phyloP scores from a whole-genome alignment of 139 green algal genomes.

The Chlorella ohadii region DNA sequence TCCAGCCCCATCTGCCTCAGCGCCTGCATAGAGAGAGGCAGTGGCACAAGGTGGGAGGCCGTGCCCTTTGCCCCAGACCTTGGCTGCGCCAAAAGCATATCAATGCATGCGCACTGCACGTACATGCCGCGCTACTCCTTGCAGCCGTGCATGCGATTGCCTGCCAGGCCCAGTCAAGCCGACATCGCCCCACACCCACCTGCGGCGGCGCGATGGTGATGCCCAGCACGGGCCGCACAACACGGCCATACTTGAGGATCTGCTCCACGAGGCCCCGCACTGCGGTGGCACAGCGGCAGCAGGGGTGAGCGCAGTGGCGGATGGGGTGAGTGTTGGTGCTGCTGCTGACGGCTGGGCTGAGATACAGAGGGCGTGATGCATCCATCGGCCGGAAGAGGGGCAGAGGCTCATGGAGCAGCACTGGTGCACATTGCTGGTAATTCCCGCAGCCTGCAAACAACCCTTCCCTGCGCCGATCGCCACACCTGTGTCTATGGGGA shows the following conservation, averaged over 20 bases:
- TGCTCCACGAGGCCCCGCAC: slow-evolving; percentile 80
- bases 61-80: too few relatives aligned
- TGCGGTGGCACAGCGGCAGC: neutral
- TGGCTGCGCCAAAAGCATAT: too few relatives aligned
- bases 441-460: too few relatives aligned
- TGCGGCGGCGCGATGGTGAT: slow-evolving; percentile 86
- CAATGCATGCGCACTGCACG: neutral
- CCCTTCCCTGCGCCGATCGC: too few relatives aligned
- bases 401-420: too few relatives aligned
- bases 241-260: slow-evolving; percentile 75
- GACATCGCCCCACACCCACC: slow-evolving; percentile 3
- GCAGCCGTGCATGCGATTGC: neutral
- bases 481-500: slow-evolving; percentile 68
- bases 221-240: slow-evolving; percentile 82
- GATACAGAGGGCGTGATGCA: too few relatives aligned
- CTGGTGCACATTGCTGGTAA: too few relatives aligned
- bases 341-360: too few relatives aligned
- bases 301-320: neutral
- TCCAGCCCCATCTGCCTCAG: slow-evolving; percentile 56
- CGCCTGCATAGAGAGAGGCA: slow-evolving; percentile 19
- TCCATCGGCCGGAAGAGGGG: too few relatives aligned
- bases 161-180: neutral
- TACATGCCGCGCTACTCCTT: too few relatives aligned
- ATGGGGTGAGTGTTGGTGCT: too few relatives aligned
- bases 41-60: neutral